Conservation (phyloP, 768 basidiomycete species). For the Suillus ampliporus region DNA sequence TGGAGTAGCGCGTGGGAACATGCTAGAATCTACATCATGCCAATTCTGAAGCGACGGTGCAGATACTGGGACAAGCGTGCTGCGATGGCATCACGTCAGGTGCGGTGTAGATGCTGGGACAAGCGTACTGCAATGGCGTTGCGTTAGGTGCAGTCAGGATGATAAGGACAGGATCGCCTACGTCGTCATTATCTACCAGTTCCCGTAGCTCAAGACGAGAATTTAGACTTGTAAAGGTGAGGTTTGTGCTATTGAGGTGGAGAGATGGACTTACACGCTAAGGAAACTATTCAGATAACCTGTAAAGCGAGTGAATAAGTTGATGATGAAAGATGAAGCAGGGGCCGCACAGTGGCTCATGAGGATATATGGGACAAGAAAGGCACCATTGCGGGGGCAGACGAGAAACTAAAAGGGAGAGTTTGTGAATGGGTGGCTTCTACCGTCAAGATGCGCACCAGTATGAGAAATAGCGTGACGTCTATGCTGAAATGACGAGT, state of each 20-base stretch:
- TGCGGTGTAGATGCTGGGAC: slow-evolving; percentile 25
- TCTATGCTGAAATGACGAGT: slow-evolving; percentile 29
- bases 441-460: slow-evolving; percentile 19
- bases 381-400: slow-evolving; percentile 42
- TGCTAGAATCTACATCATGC: not conserved
- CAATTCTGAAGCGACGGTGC: slow-evolving; percentile 5
- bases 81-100: slow-evolving; percentile 3
- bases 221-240: slow-evolving; percentile 27
- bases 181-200: slow-evolving; percentile 32
- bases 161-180: slow-evolving; percentile 11
- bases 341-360: slow-evolving; percentile 41
- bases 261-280: slow-evolving; percentile 36
- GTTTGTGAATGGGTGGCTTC: not conserved
- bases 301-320: slow-evolving; percentile 11
- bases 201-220: slow-evolving; percentile 36
- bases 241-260: not conserved
- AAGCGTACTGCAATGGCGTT: slow-evolving; percentile 22
- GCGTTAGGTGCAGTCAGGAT: not conserved
- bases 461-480: slow-evolving; percentile 31
- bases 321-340: not conserved
- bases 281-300: slow-evolving; percentile 45
- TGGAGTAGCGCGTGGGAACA: not conserved
- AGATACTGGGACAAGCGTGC: slow-evolving; percentile 31
- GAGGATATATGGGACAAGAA: slow-evolving; percentile 43
- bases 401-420: slow-evolving; percentile 32